Base-by-base conservation (phyloP, 2,329 filamentous ascomycete genomes). In the Sporothrix brunneoviolacea region DNA sequence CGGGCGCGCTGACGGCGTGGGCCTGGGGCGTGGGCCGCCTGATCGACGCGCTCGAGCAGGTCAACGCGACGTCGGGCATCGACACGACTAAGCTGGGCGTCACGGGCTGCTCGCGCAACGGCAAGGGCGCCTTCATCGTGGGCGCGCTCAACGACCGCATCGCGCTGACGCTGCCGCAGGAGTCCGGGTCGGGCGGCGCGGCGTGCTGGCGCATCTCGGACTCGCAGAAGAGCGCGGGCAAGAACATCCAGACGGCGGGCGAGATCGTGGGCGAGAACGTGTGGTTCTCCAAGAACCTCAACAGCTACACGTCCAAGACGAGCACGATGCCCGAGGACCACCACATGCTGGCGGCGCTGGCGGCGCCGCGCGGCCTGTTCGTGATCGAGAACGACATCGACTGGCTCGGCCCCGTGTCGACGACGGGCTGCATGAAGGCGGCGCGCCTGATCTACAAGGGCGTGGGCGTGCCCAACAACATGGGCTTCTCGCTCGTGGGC, bases 101-200 rank as follows among this genome's bases (percentile, higher is more conserved):
- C 2, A 83, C 79, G 13, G 80, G 80, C 6, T 83, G 80, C 69
- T 82, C 77, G 48, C 75, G 80, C 36, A 81, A 83, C 64, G 80
- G 79, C 50, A 83, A 83, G 66, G 80, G 79, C 12, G 79, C 80
- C 28, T 73, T 83, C 55, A 68, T 83, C n/a, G 76, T 74, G 4
- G 79, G 78, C 15, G 80, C 80, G 3, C 68, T 83, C 19, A 77
- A 79, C 53, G 61, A 69, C 48, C 77, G 80, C 37, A 79, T 83
- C 53, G 77, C 75, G 16, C 70, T 83, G 28, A 80, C 77, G 13
- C 70, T 84, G 32, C 78, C 80, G 0, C 79, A 83, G 62, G 79
- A 83, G 65, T 80, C 77, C 6, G 80, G 80, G 16, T 75, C 78
- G 80, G 80, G n/a, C 48, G 80, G 78, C 36, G 71, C 79, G 18